phyloP scores from a whole-genome alignment of 1,284 basidiomycete genomes.

The Stygiomarasmius scandens region DNA sequence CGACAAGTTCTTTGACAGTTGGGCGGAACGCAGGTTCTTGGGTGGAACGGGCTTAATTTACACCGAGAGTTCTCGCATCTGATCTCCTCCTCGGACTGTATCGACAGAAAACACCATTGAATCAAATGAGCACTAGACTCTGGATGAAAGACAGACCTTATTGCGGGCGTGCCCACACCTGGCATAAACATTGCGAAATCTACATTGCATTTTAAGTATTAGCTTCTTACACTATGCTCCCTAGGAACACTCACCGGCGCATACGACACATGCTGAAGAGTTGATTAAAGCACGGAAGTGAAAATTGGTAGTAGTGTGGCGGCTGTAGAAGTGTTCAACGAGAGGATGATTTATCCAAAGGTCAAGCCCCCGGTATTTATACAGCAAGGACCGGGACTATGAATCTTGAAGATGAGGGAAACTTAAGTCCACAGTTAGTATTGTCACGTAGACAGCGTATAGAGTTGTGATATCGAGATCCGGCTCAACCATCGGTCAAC shows the following conservation, averaged over 20 bases:
- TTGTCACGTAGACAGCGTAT: too few species aligned
- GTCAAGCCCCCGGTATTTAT: background rate
- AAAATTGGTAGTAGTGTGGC: background rate
- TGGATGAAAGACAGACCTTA: constrained; percentile 19
- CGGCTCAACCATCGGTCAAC: too few species aligned
- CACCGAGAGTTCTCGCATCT: constrained; percentile 43
- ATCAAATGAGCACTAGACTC: too few species aligned
- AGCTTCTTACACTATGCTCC: too few species aligned
- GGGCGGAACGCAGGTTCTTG: constrained; percentile 39
- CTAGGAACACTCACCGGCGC: constrained; percentile 36
- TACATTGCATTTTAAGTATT: too few species aligned
- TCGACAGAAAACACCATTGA: too few species aligned
- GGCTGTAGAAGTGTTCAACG: background rate
- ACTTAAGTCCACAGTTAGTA: too few species aligned
- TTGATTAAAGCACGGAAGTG: background rate
- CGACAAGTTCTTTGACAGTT: constrained; percentile 46
- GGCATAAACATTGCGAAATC: constrained; percentile 45
- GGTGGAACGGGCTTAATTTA: constrained; percentile 51
- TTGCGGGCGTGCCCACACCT: constrained; percentile 40
- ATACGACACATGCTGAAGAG: constrained; percentile 34
- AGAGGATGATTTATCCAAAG: background rate
- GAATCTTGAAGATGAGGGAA: background rate
- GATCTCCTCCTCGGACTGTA: constrained; percentile 35
- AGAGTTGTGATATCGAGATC: too few species aligned
- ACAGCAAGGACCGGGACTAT: background rate